phyloP scores from a whole-genome alignment of 352 stramenopile species.

The Phytophthora rubi region DNA sequence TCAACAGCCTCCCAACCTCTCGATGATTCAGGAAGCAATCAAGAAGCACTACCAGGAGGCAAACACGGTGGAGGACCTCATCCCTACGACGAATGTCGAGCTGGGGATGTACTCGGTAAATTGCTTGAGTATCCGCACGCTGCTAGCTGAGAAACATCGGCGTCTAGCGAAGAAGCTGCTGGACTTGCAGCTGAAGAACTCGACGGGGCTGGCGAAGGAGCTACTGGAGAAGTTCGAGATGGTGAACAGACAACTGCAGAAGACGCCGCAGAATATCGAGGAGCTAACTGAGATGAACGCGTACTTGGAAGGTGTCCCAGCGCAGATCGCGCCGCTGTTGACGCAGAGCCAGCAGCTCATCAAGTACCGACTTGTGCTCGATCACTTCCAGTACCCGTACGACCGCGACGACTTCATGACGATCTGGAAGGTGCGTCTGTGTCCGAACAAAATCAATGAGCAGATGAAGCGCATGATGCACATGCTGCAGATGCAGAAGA shows the following conservation, averaged over 20 bases:
- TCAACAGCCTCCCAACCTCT: constrained; percentile 78
- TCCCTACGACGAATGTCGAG: constrained; percentile 72
- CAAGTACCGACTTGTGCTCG: constrained; percentile 80
- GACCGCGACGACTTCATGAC: constrained; percentile 90
- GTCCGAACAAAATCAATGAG: constrained; percentile 89
- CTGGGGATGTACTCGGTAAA: constrained; percentile 88
- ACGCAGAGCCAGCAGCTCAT: constrained; percentile 80
- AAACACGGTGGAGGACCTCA: constrained; percentile 57
- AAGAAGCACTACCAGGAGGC: constrained; percentile 80
- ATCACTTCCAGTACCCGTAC: constrained; percentile 87
- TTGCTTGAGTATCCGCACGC: constrained; percentile 65
- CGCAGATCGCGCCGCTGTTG: constrained; percentile 69
- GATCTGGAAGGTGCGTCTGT: constrained; percentile 89
- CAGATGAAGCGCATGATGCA: constrained; percentile 85
- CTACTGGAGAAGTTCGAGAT: constrained; percentile 83
- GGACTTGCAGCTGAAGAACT: constrained; percentile 81
- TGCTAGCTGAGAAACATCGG: constrained; percentile 82
- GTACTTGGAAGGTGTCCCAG: constrained; percentile 79
- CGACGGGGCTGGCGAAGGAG: constrained; percentile 71
- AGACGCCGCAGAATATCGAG: constrained; percentile 92
- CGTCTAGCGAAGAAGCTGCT: constrained; percentile 76
- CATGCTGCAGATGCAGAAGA: constrained; percentile 84
- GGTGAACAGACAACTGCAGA: constrained; percentile 86
- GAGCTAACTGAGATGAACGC: constrained; percentile 89
- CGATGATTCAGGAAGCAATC: constrained; percentile 74